These are phyloP conservation scores for Coniella lustricola DNA, from an alignment of 2,329 filamentous ascomycete genomes.

Conservation along the genomic window DNA sequence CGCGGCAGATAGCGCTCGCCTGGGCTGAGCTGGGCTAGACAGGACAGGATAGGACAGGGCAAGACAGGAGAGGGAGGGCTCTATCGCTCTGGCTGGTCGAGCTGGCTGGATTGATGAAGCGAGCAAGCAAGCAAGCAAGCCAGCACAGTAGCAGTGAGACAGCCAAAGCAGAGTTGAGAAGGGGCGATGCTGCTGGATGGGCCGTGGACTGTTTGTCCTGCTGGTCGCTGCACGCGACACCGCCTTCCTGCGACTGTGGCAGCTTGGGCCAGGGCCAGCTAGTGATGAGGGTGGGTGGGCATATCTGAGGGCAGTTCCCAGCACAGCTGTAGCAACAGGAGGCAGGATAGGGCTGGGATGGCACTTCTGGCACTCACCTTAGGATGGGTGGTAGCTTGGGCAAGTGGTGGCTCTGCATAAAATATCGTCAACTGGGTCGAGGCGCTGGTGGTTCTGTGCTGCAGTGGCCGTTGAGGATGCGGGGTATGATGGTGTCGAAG, in stretches of 20 bases:
- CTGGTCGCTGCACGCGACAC: constrained; percentile 10
- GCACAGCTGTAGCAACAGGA: no score
- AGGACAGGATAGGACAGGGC: not conserved
- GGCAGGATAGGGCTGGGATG: no score
- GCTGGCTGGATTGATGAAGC: constrained; percentile 1
- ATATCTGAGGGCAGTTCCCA: no score
- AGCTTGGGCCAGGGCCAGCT: no score
- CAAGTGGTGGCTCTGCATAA: no score
- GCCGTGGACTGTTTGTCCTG: no score
- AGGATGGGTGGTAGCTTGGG: no score
- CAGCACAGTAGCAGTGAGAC: no score
- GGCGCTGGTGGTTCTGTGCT: not conserved
- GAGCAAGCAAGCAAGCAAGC: not conserved
- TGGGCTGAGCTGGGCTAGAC: no score
- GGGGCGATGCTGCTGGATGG: not conserved
- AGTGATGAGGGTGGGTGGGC: not conserved
- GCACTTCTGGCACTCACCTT: no score
- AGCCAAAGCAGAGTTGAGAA: not conserved
- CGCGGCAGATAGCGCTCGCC: constrained; percentile 4
- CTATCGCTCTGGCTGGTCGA: not conserved
- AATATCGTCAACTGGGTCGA: no score
- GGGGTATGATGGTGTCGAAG: constrained; percentile 1
- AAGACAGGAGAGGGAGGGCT: constrained; percentile 1
- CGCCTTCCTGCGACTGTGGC: constrained; percentile 1
- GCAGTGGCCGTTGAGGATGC: not conserved